These are phyloP conservation scores for Aspergillus egyptiacus DNA, from an alignment of 495 filamentous ascomycete species.

Conservation along the genomic window DNA sequence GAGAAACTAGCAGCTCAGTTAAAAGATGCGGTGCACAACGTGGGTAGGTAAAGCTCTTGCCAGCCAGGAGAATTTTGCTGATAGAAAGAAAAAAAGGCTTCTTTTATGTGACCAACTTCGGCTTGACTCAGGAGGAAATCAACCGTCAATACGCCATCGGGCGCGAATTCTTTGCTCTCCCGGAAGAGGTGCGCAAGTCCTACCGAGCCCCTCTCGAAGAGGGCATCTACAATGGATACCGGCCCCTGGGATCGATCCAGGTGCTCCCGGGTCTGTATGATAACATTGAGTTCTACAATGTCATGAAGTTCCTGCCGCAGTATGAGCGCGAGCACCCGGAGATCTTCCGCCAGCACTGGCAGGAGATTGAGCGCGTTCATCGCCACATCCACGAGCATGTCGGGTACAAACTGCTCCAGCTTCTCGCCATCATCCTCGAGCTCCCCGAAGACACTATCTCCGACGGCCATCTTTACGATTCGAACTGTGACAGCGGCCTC, in stretches of 20 bases:
- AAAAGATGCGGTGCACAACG: constrained; percentile 50
- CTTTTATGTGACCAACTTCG: constrained; percentile 48
- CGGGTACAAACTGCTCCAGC: constrained; percentile 45
- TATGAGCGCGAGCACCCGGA: constrained; percentile 35
- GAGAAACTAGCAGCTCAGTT: constrained; percentile 49
- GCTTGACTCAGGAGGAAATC: constrained; percentile 45
- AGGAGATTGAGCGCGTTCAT: constrained; percentile 39
- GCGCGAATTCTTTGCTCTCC: constrained; percentile 43
- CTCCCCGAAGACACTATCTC: constrained; percentile 45
- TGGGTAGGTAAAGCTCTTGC: constrained; percentile 45
- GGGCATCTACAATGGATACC: constrained; percentile 40
- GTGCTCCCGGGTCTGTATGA: constrained; percentile 36
- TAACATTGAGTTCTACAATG: constrained; percentile 52
- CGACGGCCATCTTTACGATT: constrained; percentile 42
- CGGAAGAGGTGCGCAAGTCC: constrained; percentile 44
- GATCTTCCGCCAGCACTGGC: constrained; percentile 26
- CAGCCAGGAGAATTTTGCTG: too few species aligned
- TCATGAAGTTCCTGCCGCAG: constrained; percentile 45
- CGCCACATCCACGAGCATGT: constrained; percentile 46
- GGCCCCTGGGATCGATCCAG: constrained; percentile 20
- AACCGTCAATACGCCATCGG: constrained; percentile 48
- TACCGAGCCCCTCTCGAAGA: constrained; percentile 41
- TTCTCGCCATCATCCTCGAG: constrained; percentile 47
- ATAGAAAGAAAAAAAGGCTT: too few species aligned
- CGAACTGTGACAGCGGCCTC: constrained; percentile 43